Percentiles rank a stretch among this genome's conserved stretches.
These are phyloP conservation scores for Ampelocalamus luodianensis DNA, from an alignment of 176 grass and related monocot species.

Conservation along the genomic window DNA sequence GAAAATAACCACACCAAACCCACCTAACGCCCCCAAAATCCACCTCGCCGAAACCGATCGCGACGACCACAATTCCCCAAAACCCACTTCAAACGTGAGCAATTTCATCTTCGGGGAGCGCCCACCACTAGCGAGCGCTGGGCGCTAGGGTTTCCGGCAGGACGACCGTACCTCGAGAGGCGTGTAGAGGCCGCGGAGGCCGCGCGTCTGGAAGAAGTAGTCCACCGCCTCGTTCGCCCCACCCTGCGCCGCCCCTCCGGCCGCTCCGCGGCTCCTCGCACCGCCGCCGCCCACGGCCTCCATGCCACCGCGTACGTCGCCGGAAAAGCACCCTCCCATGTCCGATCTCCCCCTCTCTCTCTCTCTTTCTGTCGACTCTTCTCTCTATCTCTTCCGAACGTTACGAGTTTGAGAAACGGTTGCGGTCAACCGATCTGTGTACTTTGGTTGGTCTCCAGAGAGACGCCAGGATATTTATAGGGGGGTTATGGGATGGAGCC, in stretches of 20 bases:
- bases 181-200: slow-evolving; percentile 74
- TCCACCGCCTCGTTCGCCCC: slow-evolving; percentile 71
- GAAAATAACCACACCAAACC: background rate
- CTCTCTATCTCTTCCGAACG: background rate
- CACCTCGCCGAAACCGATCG: background rate
- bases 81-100: background rate
- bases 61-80: background rate
- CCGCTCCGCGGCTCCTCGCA: background rate
- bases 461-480: too few relatives aligned
- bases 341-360: background rate
- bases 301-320: slow-evolving; percentile 75
- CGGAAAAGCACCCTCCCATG: slow-evolving; percentile 86
- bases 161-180: slow-evolving; percentile 66
- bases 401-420: slow-evolving; percentile 4
- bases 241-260: background rate
- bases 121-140: background rate
- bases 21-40: background rate
- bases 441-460: too few relatives aligned
- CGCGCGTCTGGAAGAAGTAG: slow-evolving; percentile 66
- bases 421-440: background rate
- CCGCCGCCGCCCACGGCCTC: slow-evolving; percentile 61
- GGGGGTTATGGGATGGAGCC: too few relatives aligned
- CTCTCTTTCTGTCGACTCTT: background rate
- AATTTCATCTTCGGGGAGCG: background rate
- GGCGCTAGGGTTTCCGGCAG: background rate